These are phyloP conservation scores for Colletotrichum sidae DNA, from an alignment of 2,329 filamentous ascomycete genomes.

Conservation along the genomic window DNA sequence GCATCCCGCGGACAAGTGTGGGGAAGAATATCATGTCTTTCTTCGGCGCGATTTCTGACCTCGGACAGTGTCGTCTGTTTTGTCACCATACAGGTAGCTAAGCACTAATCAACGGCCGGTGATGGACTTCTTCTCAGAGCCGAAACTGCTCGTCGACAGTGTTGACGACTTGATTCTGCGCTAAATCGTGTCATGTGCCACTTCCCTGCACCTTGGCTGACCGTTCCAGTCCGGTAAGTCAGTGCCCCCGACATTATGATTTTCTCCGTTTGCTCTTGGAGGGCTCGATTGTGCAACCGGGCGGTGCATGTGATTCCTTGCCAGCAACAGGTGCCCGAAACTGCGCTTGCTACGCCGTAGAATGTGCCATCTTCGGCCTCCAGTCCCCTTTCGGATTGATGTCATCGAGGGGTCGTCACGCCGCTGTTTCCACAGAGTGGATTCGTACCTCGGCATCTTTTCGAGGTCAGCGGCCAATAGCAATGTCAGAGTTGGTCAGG, in stretches of 20 bases:
- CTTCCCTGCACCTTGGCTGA: slow-evolving; percentile 12
- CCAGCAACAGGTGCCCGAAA: too few species aligned
- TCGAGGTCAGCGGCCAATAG: slow-evolving; percentile 9
- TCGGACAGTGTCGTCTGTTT: too few species aligned
- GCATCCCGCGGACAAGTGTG: too few species aligned
- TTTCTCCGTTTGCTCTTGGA: background rate
- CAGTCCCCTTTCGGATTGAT: slow-evolving; percentile 31
- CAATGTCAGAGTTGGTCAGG: slow-evolving; percentile 23
- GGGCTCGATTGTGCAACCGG: slow-evolving; percentile 9
- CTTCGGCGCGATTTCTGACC: too few species aligned
- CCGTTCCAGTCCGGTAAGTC: background rate
- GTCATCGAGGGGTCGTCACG: slow-evolving; percentile 29
- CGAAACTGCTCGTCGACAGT: background rate
- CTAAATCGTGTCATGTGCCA: slow-evolving; percentile 30
- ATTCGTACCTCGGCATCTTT: slow-evolving; percentile 32
- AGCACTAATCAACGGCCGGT: background rate
- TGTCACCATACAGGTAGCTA: too few species aligned
- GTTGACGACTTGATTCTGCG: slow-evolving; percentile 10
- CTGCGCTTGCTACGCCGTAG: too few species aligned
- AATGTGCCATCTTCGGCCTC: too few species aligned
- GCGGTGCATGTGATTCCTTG: slow-evolving; percentile 30
- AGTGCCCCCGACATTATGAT: slow-evolving; percentile 8
- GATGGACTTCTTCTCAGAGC: background rate
- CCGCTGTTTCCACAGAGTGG: slow-evolving; percentile 23
- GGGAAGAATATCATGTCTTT: too few species aligned